Evolutionary conservation across 1,139 yeast species (phyloP).

Genomic region (Kodamaea derodonti): DNA sequence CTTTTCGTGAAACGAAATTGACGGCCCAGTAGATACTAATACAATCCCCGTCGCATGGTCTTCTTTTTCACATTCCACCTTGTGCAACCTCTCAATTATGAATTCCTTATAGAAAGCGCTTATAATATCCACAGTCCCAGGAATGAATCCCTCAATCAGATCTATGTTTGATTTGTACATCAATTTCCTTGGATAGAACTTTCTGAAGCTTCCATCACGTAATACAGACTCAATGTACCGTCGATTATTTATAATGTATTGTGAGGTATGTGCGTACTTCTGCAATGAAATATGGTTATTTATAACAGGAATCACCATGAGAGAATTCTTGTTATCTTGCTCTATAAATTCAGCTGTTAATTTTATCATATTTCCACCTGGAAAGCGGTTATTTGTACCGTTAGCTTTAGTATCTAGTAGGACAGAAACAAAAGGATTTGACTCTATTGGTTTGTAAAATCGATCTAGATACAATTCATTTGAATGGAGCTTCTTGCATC

Average conservation of each 20-base stretch:
- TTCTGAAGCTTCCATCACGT: conserved; percentile 9
- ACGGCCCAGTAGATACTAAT: conserved; percentile 2
- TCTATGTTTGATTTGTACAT: conserved; percentile 8
- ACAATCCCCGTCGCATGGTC: conserved; percentile 2
- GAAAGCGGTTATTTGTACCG: conserved; percentile 17
- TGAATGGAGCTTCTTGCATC: conserved; percentile 16
- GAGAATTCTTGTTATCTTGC: neutral
- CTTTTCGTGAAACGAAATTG: conserved; percentile 2
- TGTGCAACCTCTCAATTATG: conserved; percentile 6
- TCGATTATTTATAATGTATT: conserved; percentile 13
- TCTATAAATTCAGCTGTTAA: conserved; percentile 12
- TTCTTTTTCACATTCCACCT: neutral
- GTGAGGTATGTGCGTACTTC: conserved; percentile 8
- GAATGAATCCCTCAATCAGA: conserved; percentile 11
- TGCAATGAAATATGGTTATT: conserved; percentile 6
- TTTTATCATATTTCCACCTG: conserved; percentile 22
- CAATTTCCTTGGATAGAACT: conserved; percentile 13
- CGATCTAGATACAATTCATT: conserved; percentile 12
- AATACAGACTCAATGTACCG: conserved; percentile 10
- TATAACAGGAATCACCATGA: conserved; percentile 10
- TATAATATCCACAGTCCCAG: conserved; percentile 12
- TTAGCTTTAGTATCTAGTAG: conserved; percentile 19
- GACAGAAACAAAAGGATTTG: conserved; percentile 24
- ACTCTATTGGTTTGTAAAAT: conserved; percentile 13
- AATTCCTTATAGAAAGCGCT: conserved; percentile 10